phyloP scores from a whole-genome alignment of 2,329 filamentous ascomycete genomes.

The Trichoderma asperellum region DNA sequence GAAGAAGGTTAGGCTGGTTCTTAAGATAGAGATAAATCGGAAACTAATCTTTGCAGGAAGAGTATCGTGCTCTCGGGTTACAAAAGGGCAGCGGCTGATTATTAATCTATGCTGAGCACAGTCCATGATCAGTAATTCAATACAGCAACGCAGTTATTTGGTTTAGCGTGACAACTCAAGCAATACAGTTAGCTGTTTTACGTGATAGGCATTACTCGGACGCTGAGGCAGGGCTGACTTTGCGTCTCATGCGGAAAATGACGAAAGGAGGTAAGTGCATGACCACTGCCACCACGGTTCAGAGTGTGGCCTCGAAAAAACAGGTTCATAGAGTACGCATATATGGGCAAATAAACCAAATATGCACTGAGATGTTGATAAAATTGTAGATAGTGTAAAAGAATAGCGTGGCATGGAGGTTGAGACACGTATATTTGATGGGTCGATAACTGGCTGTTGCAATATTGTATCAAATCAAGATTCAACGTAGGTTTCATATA shows the following conservation, averaged over 20 bases:
- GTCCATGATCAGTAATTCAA: too few species aligned
- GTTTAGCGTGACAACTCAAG: too few species aligned
- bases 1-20: background rate
- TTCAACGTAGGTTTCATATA: background rate
- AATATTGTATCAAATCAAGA: background rate
- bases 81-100: background rate
- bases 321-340: background rate
- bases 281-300: background rate
- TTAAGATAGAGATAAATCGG: background rate
- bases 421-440: background rate
- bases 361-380: background rate
- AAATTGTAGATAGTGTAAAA: background rate
- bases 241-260: background rate
- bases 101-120: background rate
- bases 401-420: background rate
- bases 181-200: too few species aligned
- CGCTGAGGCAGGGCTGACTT: background rate
- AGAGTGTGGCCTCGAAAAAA: background rate
- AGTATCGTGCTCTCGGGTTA: background rate
- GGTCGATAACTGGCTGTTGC: background rate
- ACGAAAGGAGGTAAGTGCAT: background rate
- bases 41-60: background rate
- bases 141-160: too few species aligned
- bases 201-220: too few species aligned
- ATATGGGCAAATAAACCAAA: background rate